Percentiles rank a stretch among this genome's conserved stretches.
These are phyloP conservation scores for Phytophthora aleatoria DNA, from an alignment of 352 stramenopile genomes.

Conservation along the genomic window DNA sequence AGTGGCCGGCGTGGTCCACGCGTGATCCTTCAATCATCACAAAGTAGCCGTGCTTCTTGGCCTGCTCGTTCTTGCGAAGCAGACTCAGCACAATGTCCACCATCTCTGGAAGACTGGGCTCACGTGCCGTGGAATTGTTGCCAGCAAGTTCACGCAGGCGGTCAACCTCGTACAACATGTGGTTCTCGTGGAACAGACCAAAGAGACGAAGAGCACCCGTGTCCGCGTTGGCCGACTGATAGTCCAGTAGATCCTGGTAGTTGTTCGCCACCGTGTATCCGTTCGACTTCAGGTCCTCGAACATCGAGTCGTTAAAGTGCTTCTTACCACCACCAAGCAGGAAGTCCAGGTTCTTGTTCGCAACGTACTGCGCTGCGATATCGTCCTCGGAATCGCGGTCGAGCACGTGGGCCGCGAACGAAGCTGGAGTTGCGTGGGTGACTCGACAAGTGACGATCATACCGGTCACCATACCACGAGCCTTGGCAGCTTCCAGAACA, in stretches of 20 bases:
- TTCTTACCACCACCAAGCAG: constrained; percentile 53
- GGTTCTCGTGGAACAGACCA: constrained; percentile 60
- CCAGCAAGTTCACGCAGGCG: constrained; percentile 41
- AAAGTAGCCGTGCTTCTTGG: constrained; percentile 79
- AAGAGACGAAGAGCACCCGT: constrained; percentile 58
- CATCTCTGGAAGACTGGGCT: constrained; percentile 70
- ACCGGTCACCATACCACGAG: constrained; percentile 64
- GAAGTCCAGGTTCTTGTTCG: constrained; percentile 76
- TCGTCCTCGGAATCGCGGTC: constrained; percentile 59
- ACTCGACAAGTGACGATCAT: constrained; percentile 76
- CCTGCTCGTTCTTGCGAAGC: constrained; percentile 71
- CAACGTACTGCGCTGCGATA: constrained; percentile 64
- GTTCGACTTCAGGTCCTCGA: constrained; percentile 42
- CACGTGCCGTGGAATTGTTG: constrained; percentile 45
- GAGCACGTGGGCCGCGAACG: constrained; percentile 58
- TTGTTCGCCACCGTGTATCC: constrained; percentile 62
- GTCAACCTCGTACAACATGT: constrained; percentile 79
- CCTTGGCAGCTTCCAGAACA: constrained; percentile 66
- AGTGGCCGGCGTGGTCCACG: constrained; percentile 70
- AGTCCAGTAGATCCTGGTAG: constrained; percentile 59
- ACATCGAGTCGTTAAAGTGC: constrained; percentile 57
- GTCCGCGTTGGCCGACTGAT: constrained; percentile 51
- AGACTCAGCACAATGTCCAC: constrained; percentile 61
- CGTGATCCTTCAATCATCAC: constrained; percentile 80
- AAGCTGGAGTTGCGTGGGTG: constrained; percentile 62